phyloP scores from a whole-genome alignment of 2,329 filamentous ascomycete genomes.

The Aureobasidium lini region DNA sequence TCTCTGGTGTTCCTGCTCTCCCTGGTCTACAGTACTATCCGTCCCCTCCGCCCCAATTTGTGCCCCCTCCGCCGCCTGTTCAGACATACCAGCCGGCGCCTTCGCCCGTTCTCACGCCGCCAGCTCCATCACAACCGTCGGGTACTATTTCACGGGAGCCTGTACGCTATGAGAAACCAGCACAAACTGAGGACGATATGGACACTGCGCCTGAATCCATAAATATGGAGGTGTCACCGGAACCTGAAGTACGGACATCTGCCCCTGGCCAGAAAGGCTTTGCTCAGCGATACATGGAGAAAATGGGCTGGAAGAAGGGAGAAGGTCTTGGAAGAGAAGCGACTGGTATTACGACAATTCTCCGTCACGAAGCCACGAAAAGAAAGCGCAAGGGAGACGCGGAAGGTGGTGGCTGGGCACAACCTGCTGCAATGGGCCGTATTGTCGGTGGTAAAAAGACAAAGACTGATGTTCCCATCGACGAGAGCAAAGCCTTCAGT shows the following conservation, averaged over 20 bases:
- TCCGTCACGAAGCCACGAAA: slow-evolving; percentile 80
- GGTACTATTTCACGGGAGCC: slow-evolving; percentile 71
- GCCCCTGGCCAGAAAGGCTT: slow-evolving; percentile 78
- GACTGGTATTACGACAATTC: slow-evolving; percentile 75
- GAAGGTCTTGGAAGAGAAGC: slow-evolving; percentile 76
- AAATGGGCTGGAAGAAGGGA: slow-evolving; percentile 89
- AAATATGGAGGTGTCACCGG: slow-evolving; percentile 22
- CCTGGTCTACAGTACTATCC: slow-evolving; percentile 25
- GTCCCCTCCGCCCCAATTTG: slow-evolving; percentile 18
- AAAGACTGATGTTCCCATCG: slow-evolving; percentile 22
- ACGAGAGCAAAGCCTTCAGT: slow-evolving; percentile 33
- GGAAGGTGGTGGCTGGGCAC: slow-evolving; percentile 70
- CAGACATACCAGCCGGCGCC: slow-evolving; percentile 10
- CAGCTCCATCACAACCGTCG: slow-evolving; percentile 33
- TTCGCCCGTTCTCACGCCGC: slow-evolving; percentile 17
- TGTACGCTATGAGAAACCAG: slow-evolving; percentile 59
- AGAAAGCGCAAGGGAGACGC: slow-evolving; percentile 70
- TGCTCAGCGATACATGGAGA: slow-evolving; percentile 79
- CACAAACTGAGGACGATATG: slow-evolving; percentile 32
- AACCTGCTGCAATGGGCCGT: slow-evolving; percentile 60
- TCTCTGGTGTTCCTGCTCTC: neutral
- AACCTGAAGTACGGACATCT: slow-evolving; percentile 45
- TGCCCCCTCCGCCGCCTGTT: slow-evolving; percentile 7
- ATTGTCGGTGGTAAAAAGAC: slow-evolving; percentile 71
- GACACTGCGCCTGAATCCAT: slow-evolving; percentile 18